phyloP scores from a whole-genome alignment of 495 filamentous ascomycete genomes.

The Trichoderma virens region DNA sequence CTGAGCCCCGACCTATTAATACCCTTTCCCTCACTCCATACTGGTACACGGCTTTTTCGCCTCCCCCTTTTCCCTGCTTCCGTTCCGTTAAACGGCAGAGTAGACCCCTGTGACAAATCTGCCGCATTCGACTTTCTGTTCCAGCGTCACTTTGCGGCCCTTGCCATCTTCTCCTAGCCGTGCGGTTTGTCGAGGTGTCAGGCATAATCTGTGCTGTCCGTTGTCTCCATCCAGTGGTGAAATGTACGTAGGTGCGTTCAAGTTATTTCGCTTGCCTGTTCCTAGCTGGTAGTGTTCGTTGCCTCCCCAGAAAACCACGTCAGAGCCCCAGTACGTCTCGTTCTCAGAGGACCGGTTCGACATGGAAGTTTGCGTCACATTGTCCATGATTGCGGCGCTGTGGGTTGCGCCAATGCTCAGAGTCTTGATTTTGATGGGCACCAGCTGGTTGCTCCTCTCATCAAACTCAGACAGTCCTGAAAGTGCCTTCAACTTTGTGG shows the following conservation, averaged over 20 bases:
- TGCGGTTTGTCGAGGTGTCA: constrained; percentile 69
- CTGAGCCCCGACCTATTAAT: neutral
- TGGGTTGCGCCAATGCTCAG: constrained; percentile 74
- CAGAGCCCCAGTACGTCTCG: constrained; percentile 74
- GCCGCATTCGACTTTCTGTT: constrained; percentile 87
- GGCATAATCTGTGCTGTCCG: constrained; percentile 65
- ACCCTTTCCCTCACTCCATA: neutral
- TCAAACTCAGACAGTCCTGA: constrained; percentile 81
- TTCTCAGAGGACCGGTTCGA: constrained; percentile 38
- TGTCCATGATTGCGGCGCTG: constrained; percentile 70
- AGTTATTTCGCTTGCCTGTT: constrained; percentile 80
- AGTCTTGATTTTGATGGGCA: constrained; percentile 68
- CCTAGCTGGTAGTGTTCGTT: constrained; percentile 93
- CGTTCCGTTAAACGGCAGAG: constrained; percentile 29
- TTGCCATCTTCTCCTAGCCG: constrained; percentile 53
- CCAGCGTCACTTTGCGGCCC: constrained; percentile 61
- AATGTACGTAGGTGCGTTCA: constrained; percentile 66
- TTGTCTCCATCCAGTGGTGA: constrained; percentile 56
- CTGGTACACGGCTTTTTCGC: neutral
- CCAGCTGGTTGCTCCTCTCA: constrained; percentile 53
- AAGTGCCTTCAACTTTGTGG: constrained; percentile 74
- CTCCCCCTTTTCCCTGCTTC: constrained; percentile 11
- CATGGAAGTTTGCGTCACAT: constrained; percentile 57
- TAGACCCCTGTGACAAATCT: constrained; percentile 79
- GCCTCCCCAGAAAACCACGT: constrained; percentile 86